Evolutionary conservation across 371 early-diverging fungal genomes (phyloP), one percentile per base, ranked within the genome.

Genomic region (Mucor piriformis): DNA sequence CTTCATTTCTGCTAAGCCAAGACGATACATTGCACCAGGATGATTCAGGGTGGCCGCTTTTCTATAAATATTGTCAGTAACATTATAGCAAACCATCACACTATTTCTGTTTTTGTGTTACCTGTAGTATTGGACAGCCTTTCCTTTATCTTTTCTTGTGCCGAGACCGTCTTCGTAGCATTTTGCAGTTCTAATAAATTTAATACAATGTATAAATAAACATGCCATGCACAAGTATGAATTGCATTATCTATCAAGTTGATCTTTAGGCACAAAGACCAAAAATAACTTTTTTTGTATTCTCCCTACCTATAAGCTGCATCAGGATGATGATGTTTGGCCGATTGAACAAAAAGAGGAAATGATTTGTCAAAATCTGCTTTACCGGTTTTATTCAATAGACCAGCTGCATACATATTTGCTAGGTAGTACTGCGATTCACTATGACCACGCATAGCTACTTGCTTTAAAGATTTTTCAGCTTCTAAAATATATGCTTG

Each of bases 21-120:
- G 56, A 50, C 89, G 81, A 72, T 86, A 88, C 85, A 89, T 85
- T 3, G 89, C 86, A 16, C 86, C 88, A 10, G 88, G 84, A 64
- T 89, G 88, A 44, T 77, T 83, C 21, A 87, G 65, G 16, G 87
- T 79, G 1, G 88, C 88, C 15, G 89, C 86, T 76, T 88, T 87
- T 67, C 85, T 85, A 68, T 46, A 40, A 40, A 40, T n/a, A 2
- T 3, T 2, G 16, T n/a, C 2, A 40, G 16, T 16, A n/a, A 40
- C 6, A 13, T n/a, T 40, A 13, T n/a, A 40, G 6, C 12, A 40
- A 40, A n/a, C 2, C 1, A 16, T 12, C 13, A 40, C 10, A 21
- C n/a, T 12, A n/a, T 3, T n/a, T 37, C n/a, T 15, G 3, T 10
- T n/a, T 3, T 37, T 37, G 3, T 37, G 5, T 43, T 43, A 85